These are phyloP conservation scores for Cercospora sesami DNA, from an alignment of 2,329 filamentous ascomycete genomes.

Conservation along the genomic window DNA sequence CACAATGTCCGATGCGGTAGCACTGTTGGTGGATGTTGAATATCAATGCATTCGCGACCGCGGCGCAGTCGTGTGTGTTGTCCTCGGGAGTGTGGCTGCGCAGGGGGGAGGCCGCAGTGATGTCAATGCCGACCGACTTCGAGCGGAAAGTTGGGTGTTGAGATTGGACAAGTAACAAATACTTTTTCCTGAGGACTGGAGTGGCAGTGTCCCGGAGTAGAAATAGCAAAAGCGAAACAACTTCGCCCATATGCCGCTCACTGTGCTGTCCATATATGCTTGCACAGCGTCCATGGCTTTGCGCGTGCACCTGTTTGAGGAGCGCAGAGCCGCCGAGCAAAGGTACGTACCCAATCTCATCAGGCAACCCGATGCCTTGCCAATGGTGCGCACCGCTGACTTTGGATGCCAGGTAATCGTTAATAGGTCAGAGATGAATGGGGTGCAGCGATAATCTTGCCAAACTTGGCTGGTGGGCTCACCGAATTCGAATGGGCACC, in stretches of 20 bases:
- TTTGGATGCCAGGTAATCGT: background rate
- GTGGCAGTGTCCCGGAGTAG: background rate
- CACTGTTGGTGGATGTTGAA: background rate
- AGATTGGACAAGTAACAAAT: background rate
- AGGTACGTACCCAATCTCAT: too few relatives aligned
- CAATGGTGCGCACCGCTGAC: too few relatives aligned
- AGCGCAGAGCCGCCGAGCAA: background rate
- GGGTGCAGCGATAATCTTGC: background rate
- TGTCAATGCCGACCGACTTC: background rate
- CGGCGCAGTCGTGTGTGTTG: background rate
- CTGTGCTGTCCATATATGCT: background rate
- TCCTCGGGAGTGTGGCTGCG: background rate
- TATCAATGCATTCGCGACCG: background rate
- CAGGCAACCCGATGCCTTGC: too few relatives aligned
- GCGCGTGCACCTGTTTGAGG: background rate
- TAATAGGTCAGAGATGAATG: background rate
- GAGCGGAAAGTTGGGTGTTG: background rate
- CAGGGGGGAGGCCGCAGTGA: background rate
- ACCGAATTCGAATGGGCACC: background rate
- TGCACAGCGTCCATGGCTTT: background rate
- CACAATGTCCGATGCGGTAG: background rate
- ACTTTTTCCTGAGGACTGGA: background rate
- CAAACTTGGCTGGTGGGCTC: background rate
- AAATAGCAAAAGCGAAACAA: background rate
- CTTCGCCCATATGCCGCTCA: background rate